Conservation (phyloP, 805 yeast species). For the Danielia reshetovae region DNA sequence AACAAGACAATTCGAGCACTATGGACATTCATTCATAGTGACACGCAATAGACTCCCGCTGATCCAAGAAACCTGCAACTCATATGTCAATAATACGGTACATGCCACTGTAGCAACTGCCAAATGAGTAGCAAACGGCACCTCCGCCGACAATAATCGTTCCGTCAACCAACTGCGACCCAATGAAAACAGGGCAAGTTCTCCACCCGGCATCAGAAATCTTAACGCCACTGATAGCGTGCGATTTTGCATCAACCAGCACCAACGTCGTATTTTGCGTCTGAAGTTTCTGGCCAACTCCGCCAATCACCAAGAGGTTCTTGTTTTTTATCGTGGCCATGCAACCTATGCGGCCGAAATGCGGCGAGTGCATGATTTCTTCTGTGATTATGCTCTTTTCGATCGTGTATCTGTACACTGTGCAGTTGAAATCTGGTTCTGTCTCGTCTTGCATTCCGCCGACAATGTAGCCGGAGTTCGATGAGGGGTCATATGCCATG, state of each 20-base stretch:
- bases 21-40: too few species aligned
- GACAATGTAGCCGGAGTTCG: slow-evolving; percentile 34
- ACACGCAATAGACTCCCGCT: too few species aligned
- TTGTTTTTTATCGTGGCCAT: slow-evolving; percentile 25
- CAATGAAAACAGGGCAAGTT: slow-evolving; percentile 49
- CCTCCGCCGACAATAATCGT: slow-evolving; percentile 57
- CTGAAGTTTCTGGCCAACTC: slow-evolving; percentile 44
- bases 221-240: slow-evolving; percentile 3
- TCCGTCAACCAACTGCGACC: slow-evolving; percentile 43
- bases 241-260: slow-evolving; percentile 19
- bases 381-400: slow-evolving; percentile 6
- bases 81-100: slow-evolving; percentile 8
- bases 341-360: slow-evolving; percentile 50
- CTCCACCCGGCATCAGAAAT: slow-evolving; percentile 38
- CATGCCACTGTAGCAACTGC: slow-evolving; percentile 37
- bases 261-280: slow-evolving; percentile 27
- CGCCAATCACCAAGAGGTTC: slow-evolving; percentile 52
- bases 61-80: neutral
- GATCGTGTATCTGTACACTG: slow-evolving; percentile 30
- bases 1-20: too few species aligned
- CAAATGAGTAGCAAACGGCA: slow-evolving; percentile 80
- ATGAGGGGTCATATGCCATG: slow-evolving; percentile 24
- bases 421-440: slow-evolving; percentile 27
- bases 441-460: slow-evolving; percentile 44
- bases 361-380: slow-evolving; percentile 18